Evolutionary conservation across 208 protist species (phyloP).

Genomic region (Trypanosoma cruzi): DNA sequence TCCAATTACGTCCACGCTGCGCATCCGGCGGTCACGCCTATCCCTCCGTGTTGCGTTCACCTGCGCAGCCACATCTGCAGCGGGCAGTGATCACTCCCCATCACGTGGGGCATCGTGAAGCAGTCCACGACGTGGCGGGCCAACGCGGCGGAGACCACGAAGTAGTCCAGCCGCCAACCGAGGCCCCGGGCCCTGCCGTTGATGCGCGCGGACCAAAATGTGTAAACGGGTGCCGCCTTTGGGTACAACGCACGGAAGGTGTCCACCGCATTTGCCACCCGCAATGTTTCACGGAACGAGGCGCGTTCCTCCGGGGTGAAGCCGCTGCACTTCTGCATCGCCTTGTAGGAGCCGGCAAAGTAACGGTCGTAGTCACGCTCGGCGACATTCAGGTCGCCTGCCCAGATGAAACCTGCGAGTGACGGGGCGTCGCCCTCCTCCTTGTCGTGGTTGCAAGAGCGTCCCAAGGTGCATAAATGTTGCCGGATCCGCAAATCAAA

Average conservation of each 20-base stretch:
- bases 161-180: constrained; percentile 95
- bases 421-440: constrained; percentile 6
- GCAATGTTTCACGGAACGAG: constrained; percentile 75
- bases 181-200: constrained; percentile 64
- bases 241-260: constrained; percentile 91
- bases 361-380: constrained; percentile 93
- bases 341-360: constrained; percentile 78
- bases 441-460: constrained; percentile 25
- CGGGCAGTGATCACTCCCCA: constrained; percentile 91
- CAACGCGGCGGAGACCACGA: constrained; percentile 79
- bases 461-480: constrained; percentile 45
- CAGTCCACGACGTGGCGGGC: constrained; percentile 70
- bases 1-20: neutral
- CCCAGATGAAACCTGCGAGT: constrained; percentile 83
- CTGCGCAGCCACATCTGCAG: constrained; percentile 85
- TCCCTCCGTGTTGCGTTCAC: neutral
- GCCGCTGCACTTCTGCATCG: constrained; percentile 92
- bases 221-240: constrained; percentile 66
- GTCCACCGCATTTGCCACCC: constrained; percentile 61
- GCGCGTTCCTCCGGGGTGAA: constrained; percentile 93
- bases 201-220: constrained; percentile 86
- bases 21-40: no score
- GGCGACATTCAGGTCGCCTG: constrained; percentile 95
- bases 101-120: constrained; percentile 79
- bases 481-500: constrained; percentile 81